Evolutionary conservation across 2,329 filamentous ascomycete species (phyloP).

Genomic region (Colletotrichum spaethianum): DNA sequence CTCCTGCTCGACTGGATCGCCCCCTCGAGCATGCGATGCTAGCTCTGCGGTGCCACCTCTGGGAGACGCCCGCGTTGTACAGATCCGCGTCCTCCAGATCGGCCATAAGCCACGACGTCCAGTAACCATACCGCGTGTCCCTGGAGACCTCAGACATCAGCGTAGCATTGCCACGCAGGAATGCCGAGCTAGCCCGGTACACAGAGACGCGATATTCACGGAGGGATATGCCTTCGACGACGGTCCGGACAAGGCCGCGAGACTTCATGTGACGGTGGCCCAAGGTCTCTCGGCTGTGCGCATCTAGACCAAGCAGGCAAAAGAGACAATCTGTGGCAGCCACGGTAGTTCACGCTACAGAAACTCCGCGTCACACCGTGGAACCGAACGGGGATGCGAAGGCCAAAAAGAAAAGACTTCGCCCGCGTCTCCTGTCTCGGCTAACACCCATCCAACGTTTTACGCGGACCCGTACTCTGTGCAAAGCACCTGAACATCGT

Average conservation of each 20-base stretch:
- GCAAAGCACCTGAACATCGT: neutral
- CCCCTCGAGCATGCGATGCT: neutral
- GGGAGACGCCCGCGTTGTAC: conserved; percentile 10
- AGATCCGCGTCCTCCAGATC: conserved; percentile 11
- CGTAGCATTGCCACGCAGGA: neutral
- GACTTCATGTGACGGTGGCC: neutral
- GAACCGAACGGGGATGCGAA: neutral
- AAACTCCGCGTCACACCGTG: conserved; percentile 3
- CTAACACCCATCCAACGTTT: neutral
- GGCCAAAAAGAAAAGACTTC: conserved; percentile 9
- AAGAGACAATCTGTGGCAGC: conserved; percentile 34
- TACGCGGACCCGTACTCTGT: neutral
- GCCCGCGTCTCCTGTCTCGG: neutral
- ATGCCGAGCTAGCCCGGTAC: neutral
- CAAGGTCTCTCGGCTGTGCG: neutral
- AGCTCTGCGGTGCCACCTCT: neutral
- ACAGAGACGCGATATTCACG: neutral
- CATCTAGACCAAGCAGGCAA: neutral
- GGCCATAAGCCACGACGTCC: neutral
- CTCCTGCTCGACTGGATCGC: neutral
- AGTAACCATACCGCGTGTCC: neutral
- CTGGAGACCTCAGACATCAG: neutral
- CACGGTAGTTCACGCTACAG: conserved; percentile 4
- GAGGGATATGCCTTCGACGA: neutral
- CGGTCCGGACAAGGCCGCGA: neutral